Evolutionary conservation across 306 rosid genomes (phyloP).

Genomic region (Quercus parvula): DNA sequence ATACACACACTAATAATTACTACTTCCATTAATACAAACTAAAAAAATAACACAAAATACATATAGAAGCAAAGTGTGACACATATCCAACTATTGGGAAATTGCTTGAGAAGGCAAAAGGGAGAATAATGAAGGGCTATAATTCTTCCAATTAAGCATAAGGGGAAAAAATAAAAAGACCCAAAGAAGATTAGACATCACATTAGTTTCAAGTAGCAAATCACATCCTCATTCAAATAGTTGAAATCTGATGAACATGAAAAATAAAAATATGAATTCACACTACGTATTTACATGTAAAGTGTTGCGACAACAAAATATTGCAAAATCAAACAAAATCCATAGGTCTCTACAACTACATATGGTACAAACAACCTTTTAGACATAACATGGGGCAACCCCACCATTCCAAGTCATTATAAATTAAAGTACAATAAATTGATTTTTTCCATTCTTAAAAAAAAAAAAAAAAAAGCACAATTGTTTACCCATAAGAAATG

Average conservation of each 20-base stretch:
- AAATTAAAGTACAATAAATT: not conserved
- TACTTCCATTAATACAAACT: not conserved
- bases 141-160: not conserved
- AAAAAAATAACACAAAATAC: not conserved
- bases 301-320: not conserved
- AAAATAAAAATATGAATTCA: not conserved
- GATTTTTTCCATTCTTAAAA: not conserved
- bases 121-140: not conserved
- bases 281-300: too few relatives aligned
- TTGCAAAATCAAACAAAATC: not conserved
- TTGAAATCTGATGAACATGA: not conserved
- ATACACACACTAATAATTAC: not conserved
- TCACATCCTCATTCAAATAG: not conserved
- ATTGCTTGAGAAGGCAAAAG: not conserved
- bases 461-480: not conserved
- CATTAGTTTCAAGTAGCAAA: not conserved
- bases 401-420: not conserved
- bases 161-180: not conserved
- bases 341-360: not conserved
- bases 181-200: not conserved
- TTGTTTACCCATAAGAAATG: not conserved
- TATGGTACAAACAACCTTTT: not conserved
- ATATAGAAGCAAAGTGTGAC: not conserved
- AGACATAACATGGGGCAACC: not conserved
- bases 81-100: not conserved